Evolutionary conservation across 164 flowering plant genomes (phyloP).

Genomic region (Umbellularia californica): DNA sequence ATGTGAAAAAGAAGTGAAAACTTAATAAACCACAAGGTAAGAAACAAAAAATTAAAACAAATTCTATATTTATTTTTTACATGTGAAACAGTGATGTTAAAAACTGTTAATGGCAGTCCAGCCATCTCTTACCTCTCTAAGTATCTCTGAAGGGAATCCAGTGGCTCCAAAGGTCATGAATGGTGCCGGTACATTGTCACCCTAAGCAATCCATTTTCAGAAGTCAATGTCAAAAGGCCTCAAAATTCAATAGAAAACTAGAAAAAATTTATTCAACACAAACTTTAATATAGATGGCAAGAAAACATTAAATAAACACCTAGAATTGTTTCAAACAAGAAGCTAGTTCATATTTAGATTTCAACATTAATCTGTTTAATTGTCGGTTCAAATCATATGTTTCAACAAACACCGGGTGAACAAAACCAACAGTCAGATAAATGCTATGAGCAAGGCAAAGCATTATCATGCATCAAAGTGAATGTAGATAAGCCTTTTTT

Average conservation of each 20-base stretch:
- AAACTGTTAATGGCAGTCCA: background rate
- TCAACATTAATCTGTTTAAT: background rate
- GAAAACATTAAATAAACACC: background rate
- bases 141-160: conserved; percentile 75
- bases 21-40: background rate
- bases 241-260: conserved; percentile 3
- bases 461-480: too few relatives aligned
- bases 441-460: too few relatives aligned
- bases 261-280: background rate
- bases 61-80: conserved; percentile 1
- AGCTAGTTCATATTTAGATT: background rate
- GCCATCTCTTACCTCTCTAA: conserved; percentile 59
- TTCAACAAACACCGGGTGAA: background rate
- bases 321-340: background rate
- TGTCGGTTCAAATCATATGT: background rate
- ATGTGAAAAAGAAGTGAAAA: conserved; percentile 4
- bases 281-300: background rate
- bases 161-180: conserved; percentile 78
- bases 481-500: too few relatives aligned
- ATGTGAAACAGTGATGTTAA: background rate
- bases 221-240: conserved; percentile 15
- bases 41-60: conserved; percentile 1
- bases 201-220: conserved; percentile 37
- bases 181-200: conserved; percentile 79
- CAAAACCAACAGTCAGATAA: background rate